Conservation (phyloP, 192 early-diverging fungal species). For the Mortierella hygrophila region DNA sequence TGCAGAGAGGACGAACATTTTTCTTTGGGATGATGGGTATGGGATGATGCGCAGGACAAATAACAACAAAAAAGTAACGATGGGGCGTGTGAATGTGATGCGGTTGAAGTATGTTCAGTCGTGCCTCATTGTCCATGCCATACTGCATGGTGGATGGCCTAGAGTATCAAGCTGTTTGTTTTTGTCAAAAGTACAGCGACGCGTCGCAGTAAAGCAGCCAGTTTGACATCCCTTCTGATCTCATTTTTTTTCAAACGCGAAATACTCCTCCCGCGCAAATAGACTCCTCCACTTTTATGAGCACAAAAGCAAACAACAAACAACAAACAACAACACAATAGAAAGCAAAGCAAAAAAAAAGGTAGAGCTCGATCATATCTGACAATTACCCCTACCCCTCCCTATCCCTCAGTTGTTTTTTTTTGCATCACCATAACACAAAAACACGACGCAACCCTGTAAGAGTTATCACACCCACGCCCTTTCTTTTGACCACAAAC, state of each 20-base stretch:
- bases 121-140: background rate
- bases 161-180: background rate
- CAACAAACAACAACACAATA: no score
- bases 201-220: background rate
- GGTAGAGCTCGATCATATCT: no score
- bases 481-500: background rate
- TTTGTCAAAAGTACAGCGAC: background rate
- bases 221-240: background rate
- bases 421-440: background rate
- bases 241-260: background rate
- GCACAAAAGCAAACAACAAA: no score
- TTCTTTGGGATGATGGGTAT: background rate
- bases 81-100: no score
- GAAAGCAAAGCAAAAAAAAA: no score
- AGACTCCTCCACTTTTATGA: background rate
- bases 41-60: no score
- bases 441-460: background rate
- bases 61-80: no score
- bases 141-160: background rate
- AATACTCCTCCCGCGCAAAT: slow-evolving; percentile 1
- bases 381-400: background rate
- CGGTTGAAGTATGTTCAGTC: background rate
- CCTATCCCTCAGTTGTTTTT: background rate
- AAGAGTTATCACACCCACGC: background rate
- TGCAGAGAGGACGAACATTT: background rate